Base-by-base conservation (phyloP, 495 filamentous ascomycete species). In the Neurospora pannonica region DNA sequence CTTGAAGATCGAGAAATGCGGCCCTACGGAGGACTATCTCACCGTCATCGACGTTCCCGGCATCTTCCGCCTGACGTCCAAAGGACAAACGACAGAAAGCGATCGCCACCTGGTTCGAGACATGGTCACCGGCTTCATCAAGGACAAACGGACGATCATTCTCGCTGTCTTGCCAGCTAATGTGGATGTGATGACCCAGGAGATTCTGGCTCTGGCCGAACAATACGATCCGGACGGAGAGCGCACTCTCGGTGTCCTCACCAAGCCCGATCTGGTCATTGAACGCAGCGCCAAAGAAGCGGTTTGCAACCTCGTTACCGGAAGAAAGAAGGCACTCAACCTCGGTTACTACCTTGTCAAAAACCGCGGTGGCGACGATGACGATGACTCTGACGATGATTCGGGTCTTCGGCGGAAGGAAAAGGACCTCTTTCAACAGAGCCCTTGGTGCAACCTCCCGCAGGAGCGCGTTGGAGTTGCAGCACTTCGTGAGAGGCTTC, bases 1-100 rank as follows among this genome's bases (percentile, higher is more conserved):
- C 6, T 81, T 92, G 19, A 84, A 83, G 24, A 82, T 92, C 7
- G 87, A 91, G 73, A 86, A 91, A 3, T 77, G 75, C 42, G 89
- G 90, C 6, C 89, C 89, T 0, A 71, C 73, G 0, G 82, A 89
- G 73, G 81, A 87, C 24, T 85, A 92, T 74, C 79, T 92, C 2
- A 90, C 83, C 67, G 81, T 92, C 1, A 88, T 92, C 54, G 89
- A 92, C 75, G 84, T 92, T 3, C 90, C 90, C 1, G 88, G 90
- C 10, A 88, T 91, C 38, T 92, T 92, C 79, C 85, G 84, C n/a
- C 87, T 78, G n/a, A 80, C 84, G 0, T 87, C 82, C 9, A 72
- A 80, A 21, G 87, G 86, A 31, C n/a, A 82, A 2, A 89, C 85
- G 0, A 84, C 82, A 2, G 83, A 86, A 28, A 46, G 70, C 0